Evolutionary conservation across 257 asterid species (phyloP), one percentile per base, ranked within the genome.

Genomic region (Forsythia suspensa): DNA sequence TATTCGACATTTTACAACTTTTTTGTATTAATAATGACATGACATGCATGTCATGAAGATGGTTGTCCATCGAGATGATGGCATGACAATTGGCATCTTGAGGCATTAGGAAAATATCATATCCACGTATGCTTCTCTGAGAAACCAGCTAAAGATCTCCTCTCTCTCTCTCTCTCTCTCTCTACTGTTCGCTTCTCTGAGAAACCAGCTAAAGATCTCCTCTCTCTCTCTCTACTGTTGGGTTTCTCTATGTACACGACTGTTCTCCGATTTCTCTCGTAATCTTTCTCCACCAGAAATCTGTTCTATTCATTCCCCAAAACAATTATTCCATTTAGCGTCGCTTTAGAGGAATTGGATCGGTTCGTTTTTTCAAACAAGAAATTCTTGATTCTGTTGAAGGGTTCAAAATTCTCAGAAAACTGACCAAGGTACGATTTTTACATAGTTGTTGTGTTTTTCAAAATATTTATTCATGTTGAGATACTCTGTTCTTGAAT

Each of bases 81-180:
- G 70, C 5, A 80, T 69, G 84, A 83, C 85, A 83, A 81, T 75
- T 83, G 88, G 87, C 85, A n/a, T 4, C 39, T 67, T 20, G 21
- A 75, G 84, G 82, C 85, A 78, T 71, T 88, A 82, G 85, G 77
- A 87, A 90, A 88, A 90, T 90, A 88, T 90, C 92, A 81, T 87
- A 70, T 87, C 90, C 95, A 95, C 97, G 94, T 94, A 75, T 48
- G 96, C 92, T 77, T 6, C 80, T 68, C 40, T 1, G 71, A 81
- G 92, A 87, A 89, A 87, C 84, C 88, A 88, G 97, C 85, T 93
- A 92, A 94, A 94, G 97, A 91, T 94, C 95, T 90, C 88, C 77
- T 66, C 70, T 24, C 24, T 0, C 76, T 79, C 77, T 66, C 70
- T 24, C 24, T 0, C 76, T 79, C 59, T n/a, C 3, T 63, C 70